Conservation (phyloP, 306 rosid species). For the Macrotyloma uniflorum region DNA sequence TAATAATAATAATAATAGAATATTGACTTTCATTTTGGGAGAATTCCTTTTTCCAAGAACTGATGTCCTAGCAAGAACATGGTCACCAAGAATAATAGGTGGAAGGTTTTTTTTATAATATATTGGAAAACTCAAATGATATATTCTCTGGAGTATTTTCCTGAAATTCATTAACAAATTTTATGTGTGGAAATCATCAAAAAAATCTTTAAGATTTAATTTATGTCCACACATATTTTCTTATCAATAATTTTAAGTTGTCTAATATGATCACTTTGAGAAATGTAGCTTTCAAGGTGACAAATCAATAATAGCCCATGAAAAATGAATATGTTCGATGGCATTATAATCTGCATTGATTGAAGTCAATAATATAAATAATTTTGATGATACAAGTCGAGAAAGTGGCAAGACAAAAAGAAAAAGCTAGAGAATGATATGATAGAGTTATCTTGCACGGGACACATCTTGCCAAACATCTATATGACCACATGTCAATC, state of each 20-base stretch:
- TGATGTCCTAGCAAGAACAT: not conserved
- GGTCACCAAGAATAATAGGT: not conserved
- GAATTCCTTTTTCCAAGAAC: not conserved
- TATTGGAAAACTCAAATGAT: not conserved
- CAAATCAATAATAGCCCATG: not conserved
- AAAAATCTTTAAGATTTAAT: not conserved
- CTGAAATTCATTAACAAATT: not conserved
- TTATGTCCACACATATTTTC: not conserved
- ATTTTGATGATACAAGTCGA: not conserved
- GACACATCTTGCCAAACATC: not conserved
- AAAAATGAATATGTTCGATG: not conserved
- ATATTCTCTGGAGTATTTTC: not conserved
- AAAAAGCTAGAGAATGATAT: not conserved
- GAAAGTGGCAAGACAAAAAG: slow-evolving; percentile 20
- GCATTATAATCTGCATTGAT: not conserved
- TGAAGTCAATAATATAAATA: slow-evolving; percentile 1
- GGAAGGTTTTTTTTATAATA: not conserved
- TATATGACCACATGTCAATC: not conserved
- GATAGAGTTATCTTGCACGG: not conserved
- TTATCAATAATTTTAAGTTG: not conserved
- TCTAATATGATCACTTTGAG: not conserved
- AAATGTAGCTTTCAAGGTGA: not conserved
- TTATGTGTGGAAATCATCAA: not conserved
- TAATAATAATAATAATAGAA: not conserved
- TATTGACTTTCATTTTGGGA: not conserved